phyloP scores from a whole-genome alignment of 2,329 filamentous ascomycete species.

The Fusarium beomiforme region DNA sequence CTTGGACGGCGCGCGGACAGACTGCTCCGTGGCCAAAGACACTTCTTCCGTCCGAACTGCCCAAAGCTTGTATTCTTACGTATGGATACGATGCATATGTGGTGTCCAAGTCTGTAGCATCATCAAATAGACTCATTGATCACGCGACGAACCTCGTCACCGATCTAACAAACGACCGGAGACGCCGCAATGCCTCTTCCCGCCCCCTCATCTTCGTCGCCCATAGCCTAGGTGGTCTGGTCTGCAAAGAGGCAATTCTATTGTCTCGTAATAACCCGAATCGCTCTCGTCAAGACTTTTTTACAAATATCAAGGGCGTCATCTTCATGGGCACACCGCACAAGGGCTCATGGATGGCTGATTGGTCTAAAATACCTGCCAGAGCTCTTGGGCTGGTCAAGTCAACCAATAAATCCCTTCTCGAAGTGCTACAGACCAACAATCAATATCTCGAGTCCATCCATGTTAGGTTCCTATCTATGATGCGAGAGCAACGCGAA shows the following conservation, averaged over 20 bases:
- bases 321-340: conserved; percentile 17
- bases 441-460: conserved; percentile 8
- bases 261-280: neutral
- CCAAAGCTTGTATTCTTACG: conserved; percentile 6
- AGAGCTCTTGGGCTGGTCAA: neutral
- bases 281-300: neutral
- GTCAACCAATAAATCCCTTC: conserved; percentile 10
- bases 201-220: conserved; percentile 16
- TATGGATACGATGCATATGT: conserved; percentile 18
- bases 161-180: neutral
- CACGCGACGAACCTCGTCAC: conserved; percentile 20
- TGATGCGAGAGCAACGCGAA: neutral
- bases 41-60: neutral
- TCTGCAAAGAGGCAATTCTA: conserved; percentile 13
- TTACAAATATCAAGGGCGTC: neutral
- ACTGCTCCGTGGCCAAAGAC: neutral
- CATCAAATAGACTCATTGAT: neutral
- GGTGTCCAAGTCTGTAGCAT: neutral
- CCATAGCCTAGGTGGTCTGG: conserved; percentile 16
- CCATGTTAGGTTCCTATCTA: conserved; percentile 7
- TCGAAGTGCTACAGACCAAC: neutral
- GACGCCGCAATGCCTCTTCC: neutral
- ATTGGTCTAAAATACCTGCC: conserved; percentile 1
- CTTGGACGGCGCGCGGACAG: conserved; percentile 1
- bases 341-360: conserved; percentile 4